Base-by-base conservation (phyloP, 2,329 filamentous ascomycete species). In the Lizonia empirigonia region DNA sequence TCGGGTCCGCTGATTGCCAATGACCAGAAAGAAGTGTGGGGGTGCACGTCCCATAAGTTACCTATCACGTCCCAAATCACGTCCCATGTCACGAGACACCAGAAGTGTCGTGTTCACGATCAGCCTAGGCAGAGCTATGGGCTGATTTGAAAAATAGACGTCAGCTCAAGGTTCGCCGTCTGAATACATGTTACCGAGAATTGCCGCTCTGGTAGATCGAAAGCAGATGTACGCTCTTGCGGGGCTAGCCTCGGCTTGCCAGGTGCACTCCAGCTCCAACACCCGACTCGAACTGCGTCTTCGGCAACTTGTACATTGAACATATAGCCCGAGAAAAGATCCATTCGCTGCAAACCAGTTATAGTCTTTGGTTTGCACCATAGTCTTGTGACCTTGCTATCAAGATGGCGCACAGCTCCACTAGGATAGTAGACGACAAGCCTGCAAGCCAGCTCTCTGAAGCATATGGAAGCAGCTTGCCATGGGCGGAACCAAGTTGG, bases 401-500 rank as follows among this genome's bases (percentile, higher is more conserved):
- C 9, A 38, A 22, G 13, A 52, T 52, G 49, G 49, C 42, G 20
- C 49, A 52, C 44, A 52, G 42, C 10, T 42, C 49, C 4, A 52
- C 42, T 2, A 26, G 49, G 7, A 52, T 52, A 3, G 49, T 52
- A 12, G 37, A 47, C 16, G 46, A 50, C 16, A 55, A 34, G 27
- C 56, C 56, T 29, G 40, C 56, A 5, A 50, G 48, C 45, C 51
- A 50, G 42, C 45, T 53, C 2, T 50, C 50, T 7, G 50, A 45
- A 51, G 38, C 62, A 22, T 70, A 60, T 34, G 64, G 67, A 7
- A 68, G 62, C 52, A 66, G 62, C 30, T 54, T 70, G 39, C 67
- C 65, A 3, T 70, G 65, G 67, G 61, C 64, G 19, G 65, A 70
- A 40, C 64, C 65, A 30, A 60, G 52, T 41, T 70, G 64, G 67